Base-by-base conservation (phyloP, 1,139 yeast species). In the Saccharomycopsis crataegensis region DNA sequence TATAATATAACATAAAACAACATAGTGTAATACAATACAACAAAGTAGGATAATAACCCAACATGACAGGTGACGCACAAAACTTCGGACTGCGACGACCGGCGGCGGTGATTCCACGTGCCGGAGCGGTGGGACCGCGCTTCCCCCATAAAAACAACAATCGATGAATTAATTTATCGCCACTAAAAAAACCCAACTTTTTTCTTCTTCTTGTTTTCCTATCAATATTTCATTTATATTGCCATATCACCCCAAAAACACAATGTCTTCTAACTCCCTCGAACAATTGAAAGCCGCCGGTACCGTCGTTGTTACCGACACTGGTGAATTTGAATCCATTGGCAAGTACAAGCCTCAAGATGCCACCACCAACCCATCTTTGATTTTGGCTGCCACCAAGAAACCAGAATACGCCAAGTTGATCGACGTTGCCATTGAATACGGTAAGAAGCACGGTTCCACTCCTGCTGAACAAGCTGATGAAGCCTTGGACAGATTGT, bases 321-420 rank as follows among this genome's bases (percentile, higher is more conserved):
- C 98, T 60, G 99, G 99, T 78, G 99, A 93, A 74, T 93, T 93
- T 70, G 98, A 90, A 73, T 85, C 94, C 62, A 93, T 93, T 70
- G 96, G 97, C 69, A 89, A 90, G 75, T 93, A 86, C 79, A 89
- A 93, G 67, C 99, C 99, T 64, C 98, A 93, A 78, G 99, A 93
- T 74, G 96, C 99, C 62, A 93, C 99, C 68, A 93, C 99, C 72
- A 93, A 93, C 79, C 99, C 99, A 63, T 91, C 99, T 48, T 80
- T 93, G 77, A 93, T 93, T 68, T 79, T 94, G 67, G 98, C 98
- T 62, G 99, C 99, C 59, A 70, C 98, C 59, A 88, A 86, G 74
- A 88, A 90, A 77, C 74, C 93, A 54, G 91, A 86, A 67, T 93
- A 93, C 75, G 85, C 96, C 61, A 78, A 81, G 70, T 80, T 93